phyloP scores from a whole-genome alignment of 2,329 filamentous ascomycete species.

The Herpotrichia juniperi region DNA sequence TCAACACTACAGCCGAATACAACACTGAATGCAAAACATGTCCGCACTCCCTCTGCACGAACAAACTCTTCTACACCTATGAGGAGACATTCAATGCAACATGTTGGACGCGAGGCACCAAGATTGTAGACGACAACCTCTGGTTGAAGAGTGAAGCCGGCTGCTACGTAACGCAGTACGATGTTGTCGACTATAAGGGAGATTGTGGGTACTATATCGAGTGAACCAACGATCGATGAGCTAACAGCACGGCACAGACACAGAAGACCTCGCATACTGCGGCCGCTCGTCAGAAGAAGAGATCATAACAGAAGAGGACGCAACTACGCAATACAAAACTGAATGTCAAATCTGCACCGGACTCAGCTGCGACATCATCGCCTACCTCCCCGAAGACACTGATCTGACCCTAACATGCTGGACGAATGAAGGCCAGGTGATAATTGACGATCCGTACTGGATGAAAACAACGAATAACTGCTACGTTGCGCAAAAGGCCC shows the following conservation, averaged over 20 bases:
- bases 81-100: slow-evolving; percentile 28
- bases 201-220: slow-evolving; percentile 23
- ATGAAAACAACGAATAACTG: slow-evolving; percentile 40
- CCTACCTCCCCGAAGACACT: slow-evolving; percentile 32
- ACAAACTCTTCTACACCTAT: slow-evolving; percentile 22
- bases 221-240: neutral
- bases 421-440: slow-evolving; percentile 26
- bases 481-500: slow-evolving; percentile 32
- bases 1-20: slow-evolving; percentile 26
- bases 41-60: slow-evolving; percentile 34
- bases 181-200: slow-evolving; percentile 29
- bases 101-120: slow-evolving; percentile 37
- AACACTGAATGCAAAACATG: slow-evolving; percentile 40
- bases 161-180: slow-evolving; percentile 39
- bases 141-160: slow-evolving; percentile 34
- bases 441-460: slow-evolving; percentile 39
- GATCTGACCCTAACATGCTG: slow-evolving; percentile 37
- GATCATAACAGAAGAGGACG: slow-evolving; percentile 27
- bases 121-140: slow-evolving; percentile 31
- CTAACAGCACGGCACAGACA: slow-evolving; percentile 18
- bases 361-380: slow-evolving; percentile 24
- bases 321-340: slow-evolving; percentile 32
- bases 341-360: slow-evolving; percentile 33
- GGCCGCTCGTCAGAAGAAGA: slow-evolving; percentile 30
- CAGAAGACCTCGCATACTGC: slow-evolving; percentile 31